These are phyloP conservation scores for Cyclotella atomus DNA, from an alignment of 108 stramenopile genomes.

Conservation along the genomic window DNA sequence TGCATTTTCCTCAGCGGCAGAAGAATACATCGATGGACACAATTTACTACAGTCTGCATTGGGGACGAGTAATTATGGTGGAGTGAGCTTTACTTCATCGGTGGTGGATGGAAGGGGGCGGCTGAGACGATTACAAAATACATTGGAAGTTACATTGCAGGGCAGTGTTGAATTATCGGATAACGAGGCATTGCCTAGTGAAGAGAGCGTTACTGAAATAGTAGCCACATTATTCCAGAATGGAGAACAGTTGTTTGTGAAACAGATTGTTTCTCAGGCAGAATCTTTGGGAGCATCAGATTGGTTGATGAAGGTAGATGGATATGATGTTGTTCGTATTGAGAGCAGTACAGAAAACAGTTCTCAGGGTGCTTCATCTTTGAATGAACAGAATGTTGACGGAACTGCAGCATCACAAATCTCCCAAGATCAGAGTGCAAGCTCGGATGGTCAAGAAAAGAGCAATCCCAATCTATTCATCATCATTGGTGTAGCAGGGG, in stretches of 20 bases:
- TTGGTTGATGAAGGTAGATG: slow-evolving; percentile 3
- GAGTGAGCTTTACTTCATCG: background rate
- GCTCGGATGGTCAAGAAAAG: background rate
- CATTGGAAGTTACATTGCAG: background rate
- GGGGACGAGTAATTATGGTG: slow-evolving; percentile 1
- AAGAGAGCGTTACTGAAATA: slow-evolving; percentile 3
- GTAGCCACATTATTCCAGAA: background rate
- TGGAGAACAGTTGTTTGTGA: slow-evolving; percentile 5
- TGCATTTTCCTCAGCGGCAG: background rate
- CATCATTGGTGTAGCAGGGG: slow-evolving; percentile 34
- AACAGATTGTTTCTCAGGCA: background rate
- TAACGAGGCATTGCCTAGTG: background rate
- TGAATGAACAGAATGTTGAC: background rate
- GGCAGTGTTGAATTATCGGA: background rate
- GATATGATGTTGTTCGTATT: background rate
- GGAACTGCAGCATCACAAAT: background rate
- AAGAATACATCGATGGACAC: slow-evolving; percentile 11
- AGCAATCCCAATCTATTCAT: slow-evolving; percentile 20
- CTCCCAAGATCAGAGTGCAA: background rate
- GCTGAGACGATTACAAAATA: background rate
- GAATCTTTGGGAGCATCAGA: background rate
- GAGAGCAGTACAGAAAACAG: background rate
- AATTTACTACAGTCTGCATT: background rate
- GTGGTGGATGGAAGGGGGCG: background rate
- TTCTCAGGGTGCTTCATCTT: background rate